Conservation (phyloP, 495 filamentous ascomycete species). For the Penicillium cosmopolitanum region DNA sequence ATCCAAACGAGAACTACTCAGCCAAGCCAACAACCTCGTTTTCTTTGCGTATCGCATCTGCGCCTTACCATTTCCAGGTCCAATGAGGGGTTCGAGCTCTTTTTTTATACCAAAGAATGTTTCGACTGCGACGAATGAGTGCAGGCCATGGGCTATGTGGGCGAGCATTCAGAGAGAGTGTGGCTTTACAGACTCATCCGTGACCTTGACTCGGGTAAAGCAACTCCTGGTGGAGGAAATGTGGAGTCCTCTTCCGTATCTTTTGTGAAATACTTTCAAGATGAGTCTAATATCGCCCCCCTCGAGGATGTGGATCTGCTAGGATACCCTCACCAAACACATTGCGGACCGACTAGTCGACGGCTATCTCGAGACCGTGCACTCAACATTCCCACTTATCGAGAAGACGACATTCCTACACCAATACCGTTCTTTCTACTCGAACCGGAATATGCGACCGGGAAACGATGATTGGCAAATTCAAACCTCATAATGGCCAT, state of each 20-base stretch:
- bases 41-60: too few species aligned
- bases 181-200: slow-evolving; percentile 59
- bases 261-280: slow-evolving; percentile 58
- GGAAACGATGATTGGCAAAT: slow-evolving; percentile 60
- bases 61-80: too few species aligned
- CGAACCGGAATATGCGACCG: slow-evolving; percentile 35
- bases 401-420: slow-evolving; percentile 45
- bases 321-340: slow-evolving; percentile 50
- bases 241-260: slow-evolving; percentile 34
- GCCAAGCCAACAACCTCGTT: too few species aligned
- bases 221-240: slow-evolving; percentile 17
- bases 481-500: slow-evolving; percentile 70
- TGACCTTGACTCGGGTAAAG: slow-evolving; percentile 33
- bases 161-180: slow-evolving; percentile 63
- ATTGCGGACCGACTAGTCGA: slow-evolving; percentile 57
- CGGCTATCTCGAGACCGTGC: slow-evolving; percentile 58
- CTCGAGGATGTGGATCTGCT: slow-evolving; percentile 48
- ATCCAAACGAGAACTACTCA: too few species aligned
- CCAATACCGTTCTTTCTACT: slow-evolving; percentile 47
- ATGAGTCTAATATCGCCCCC: slow-evolving; percentile 51
- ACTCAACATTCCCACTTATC: slow-evolving; percentile 63
- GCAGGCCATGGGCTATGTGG: slow-evolving; percentile 60
- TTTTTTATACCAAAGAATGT: slow-evolving; percentile 55
- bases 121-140: slow-evolving; percentile 55
- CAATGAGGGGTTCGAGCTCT: too few species aligned